A percentile compares a stretch with the other conserved stretches of the same genome.
Evolutionary conservation across 2,329 filamentous ascomycete genomes (phyloP).

Genomic region (Aspergillus sp.): DNA sequence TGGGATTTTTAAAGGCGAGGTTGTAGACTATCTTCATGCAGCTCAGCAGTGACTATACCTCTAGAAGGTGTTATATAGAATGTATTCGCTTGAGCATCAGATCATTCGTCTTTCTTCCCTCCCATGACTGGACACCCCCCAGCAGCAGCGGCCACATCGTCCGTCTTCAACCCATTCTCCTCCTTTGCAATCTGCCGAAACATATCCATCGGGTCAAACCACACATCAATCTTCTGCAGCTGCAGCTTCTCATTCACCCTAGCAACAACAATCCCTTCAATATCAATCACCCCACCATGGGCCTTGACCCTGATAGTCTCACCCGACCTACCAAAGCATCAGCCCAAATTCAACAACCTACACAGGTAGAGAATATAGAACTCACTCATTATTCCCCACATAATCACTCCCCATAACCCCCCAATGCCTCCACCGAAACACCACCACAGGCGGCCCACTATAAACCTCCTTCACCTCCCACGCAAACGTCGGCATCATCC

Average conservation of each 20-base stretch:
- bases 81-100: neutral
- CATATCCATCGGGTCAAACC: slow-evolving; percentile 67
- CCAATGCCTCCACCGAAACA: slow-evolving; percentile 69
- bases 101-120: neutral
- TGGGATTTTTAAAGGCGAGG: neutral
- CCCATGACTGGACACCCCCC: neutral
- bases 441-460: slow-evolving; percentile 61
- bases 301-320: slow-evolving; percentile 64
- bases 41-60: neutral
- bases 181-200: slow-evolving; percentile 59
- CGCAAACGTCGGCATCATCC: slow-evolving; percentile 71
- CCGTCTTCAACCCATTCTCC: neutral
- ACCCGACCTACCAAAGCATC: slow-evolving; percentile 49
- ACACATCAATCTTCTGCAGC: slow-evolving; percentile 60
- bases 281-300: slow-evolving; percentile 61
- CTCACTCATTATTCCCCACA: slow-evolving; percentile 62
- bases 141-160: neutral
- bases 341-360: neutral
- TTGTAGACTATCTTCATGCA: neutral
- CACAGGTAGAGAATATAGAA: slow-evolving; percentile 12
- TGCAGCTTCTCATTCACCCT: slow-evolving; percentile 61
- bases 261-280: slow-evolving; percentile 63
- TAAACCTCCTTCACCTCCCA: slow-evolving; percentile 72
- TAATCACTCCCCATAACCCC: slow-evolving; percentile 67
- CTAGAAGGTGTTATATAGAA: no score